Evolutionary conservation across 805 yeast species (phyloP).

Genomic region (Candida ortonii): DNA sequence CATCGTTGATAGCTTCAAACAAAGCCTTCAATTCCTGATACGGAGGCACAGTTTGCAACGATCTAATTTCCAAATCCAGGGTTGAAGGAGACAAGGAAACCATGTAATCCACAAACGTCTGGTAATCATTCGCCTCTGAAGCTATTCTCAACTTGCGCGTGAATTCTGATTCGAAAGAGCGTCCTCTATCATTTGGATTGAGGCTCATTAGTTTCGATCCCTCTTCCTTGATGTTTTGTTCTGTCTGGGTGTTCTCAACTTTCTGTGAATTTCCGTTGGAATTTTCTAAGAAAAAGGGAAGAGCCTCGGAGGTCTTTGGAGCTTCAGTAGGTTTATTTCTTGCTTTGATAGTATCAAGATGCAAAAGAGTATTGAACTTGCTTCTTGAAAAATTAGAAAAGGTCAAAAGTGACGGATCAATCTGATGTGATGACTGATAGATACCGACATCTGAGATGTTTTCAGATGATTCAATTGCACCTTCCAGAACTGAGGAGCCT

Average conservation of each 20-base stretch:
- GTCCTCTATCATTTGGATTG: constrained; percentile 33
- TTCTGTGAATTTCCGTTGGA: constrained; percentile 52
- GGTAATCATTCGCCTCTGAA: constrained; percentile 37
- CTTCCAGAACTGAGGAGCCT: constrained; percentile 68
- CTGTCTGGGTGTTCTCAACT: constrained; percentile 73
- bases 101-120: constrained; percentile 52
- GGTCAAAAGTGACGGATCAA: constrained; percentile 62
- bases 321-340: constrained; percentile 90
- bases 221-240: constrained; percentile 48
- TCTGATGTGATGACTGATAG: constrained; percentile 59
- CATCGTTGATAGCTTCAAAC: constrained; percentile 62
- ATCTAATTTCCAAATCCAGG: constrained; percentile 83
- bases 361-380: constrained; percentile 73
- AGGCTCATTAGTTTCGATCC: constrained; percentile 35
- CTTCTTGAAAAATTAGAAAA: constrained; percentile 73
- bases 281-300: constrained; percentile 75
- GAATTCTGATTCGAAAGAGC: constrained; percentile 68
- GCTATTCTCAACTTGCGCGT: constrained; percentile 63
- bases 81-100: constrained; percentile 67
- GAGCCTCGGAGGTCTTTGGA: constrained; percentile 76
- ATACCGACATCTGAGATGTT: constrained; percentile 31
- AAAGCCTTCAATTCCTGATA: constrained; percentile 63
- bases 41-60: constrained; percentile 66
- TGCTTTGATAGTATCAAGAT: constrained; percentile 78
- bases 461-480: constrained; percentile 57